phyloP scores from a whole-genome alignment of 805 yeast genomes.

The Candida parachauliodes region DNA sequence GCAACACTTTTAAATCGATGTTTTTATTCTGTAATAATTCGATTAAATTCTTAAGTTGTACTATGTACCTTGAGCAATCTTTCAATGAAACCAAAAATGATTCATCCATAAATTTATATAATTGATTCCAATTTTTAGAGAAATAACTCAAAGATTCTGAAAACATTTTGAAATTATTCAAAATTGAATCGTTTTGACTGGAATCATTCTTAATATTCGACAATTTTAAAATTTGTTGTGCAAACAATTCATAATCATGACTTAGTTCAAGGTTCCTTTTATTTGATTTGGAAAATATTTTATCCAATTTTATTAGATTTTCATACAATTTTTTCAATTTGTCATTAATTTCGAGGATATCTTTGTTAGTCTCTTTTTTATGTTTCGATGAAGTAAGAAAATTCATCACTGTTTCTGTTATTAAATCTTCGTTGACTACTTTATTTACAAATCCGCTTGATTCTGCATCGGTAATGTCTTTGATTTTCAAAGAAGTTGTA shows the following conservation, averaged over 20 bases:
- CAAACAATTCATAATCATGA: conserved; percentile 68
- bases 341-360: conserved; percentile 60
- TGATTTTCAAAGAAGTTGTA: conserved; percentile 50
- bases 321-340: conserved; percentile 81
- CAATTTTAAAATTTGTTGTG: conserved; percentile 64
- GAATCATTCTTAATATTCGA: conserved; percentile 39
- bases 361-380: conserved; percentile 73
- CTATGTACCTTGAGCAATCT: conserved; percentile 75
- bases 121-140: conserved; percentile 37
- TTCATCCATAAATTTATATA: conserved; percentile 59
- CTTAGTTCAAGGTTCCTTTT: conserved; percentile 70
- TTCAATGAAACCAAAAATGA: conserved; percentile 78
- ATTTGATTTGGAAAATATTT: conserved; percentile 67
- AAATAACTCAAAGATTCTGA: conserved; percentile 35
- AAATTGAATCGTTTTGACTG: conserved; percentile 14
- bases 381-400: conserved; percentile 74
- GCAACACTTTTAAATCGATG: conserved; percentile 82
- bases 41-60: conserved; percentile 51
- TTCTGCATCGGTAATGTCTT: conserved; percentile 16
- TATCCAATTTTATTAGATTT: conserved; percentile 74
- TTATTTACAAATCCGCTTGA: conserved; percentile 27
- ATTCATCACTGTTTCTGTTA: conserved; percentile 90
- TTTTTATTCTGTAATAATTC: conserved; percentile 88
- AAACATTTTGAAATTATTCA: conserved; percentile 32
- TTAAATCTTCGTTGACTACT: conserved; percentile 62